Evolutionary conservation across 1,284 basidiomycete genomes (phyloP), one percentile per base, ranked within the genome.

Genomic region (Ustilago curta): DNA sequence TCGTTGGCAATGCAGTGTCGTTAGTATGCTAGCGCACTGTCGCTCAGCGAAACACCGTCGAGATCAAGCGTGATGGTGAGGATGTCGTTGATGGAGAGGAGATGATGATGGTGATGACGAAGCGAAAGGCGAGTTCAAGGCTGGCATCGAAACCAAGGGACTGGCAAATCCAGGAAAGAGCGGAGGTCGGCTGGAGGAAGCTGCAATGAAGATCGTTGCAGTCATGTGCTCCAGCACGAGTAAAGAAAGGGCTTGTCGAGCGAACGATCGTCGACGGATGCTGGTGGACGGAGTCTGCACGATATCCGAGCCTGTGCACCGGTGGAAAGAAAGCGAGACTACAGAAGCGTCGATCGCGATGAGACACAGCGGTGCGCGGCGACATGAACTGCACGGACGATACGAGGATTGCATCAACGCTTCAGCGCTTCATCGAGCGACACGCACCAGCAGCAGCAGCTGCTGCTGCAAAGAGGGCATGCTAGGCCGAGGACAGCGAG

Each of bases 201-300:
- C 57, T 70, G 68, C 68, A 60, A 60, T 57, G 68, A 59, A 70
- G 68, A 70, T 65, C 61, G 53, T 52, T 64, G 49, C 61, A 42
- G 40, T 50, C 39, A 59, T 44, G 55, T 60, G 51, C 53, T 53
- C n/a, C 35, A 44, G 43, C 45, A 55, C 39, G 4, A 52, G 52
- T 43, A 23, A 47, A 44, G 16, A 45, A 35, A 27, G 40, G 35
- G 37, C 3, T 18, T 23, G 14, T 25, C 16, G 25, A 31, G 32
- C 18, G 27, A 44, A 8, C 19, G 6, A 23, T n/a, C 27, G 19
- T 23, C 19, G 32, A 32, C 52, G 29, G 23, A 32, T 25, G 29
- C 19, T 16, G 43, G 29, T n/a, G 37, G 9, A 40, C 23, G 19
- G 40, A 40, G 45, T 49, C 59, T 69, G 66, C 66, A 69, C 32